Evolutionary conservation across 73 alveolate genomes (phyloP).

Genomic region (Paramecium tetraurelia): DNA sequence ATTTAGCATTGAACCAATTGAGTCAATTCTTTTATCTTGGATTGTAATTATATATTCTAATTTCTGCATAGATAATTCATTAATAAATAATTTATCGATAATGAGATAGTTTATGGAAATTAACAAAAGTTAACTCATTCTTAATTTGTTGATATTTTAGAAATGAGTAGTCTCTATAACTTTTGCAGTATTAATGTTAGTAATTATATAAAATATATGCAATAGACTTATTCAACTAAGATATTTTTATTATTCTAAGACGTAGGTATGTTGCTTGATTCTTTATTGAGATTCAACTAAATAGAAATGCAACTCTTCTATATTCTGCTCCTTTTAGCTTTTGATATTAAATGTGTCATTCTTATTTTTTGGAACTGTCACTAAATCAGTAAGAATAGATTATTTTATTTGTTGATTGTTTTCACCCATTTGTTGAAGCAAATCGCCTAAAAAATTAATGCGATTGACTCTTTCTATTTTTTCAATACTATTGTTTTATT

Average conservation of each 20-base stretch:
- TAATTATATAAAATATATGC: not conserved
- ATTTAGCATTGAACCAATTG: too few species aligned
- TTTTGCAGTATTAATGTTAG: not conserved
- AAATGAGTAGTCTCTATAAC: not conserved
- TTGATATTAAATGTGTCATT: not conserved
- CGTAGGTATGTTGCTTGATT: not conserved
- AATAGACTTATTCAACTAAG: not conserved
- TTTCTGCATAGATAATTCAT: not conserved
- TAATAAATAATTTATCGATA: not conserved
- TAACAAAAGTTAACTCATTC: not conserved
- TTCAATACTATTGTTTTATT: not conserved
- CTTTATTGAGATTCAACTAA: constrained; percentile 1
- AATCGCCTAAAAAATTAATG: not conserved
- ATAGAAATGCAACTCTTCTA: not conserved
- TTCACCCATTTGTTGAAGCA: not conserved
- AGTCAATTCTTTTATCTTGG: not conserved
- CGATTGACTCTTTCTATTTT: not conserved
- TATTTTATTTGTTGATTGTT: not conserved
- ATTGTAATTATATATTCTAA: not conserved
- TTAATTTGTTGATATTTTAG: not conserved
- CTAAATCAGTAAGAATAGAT: not conserved
- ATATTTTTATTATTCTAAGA: not conserved
- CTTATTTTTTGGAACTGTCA: not conserved
- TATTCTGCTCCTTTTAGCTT: not conserved
- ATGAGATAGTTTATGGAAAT: not conserved